These are phyloP conservation scores for Tolypocladium guangdongense DNA, from an alignment of 2,329 filamentous ascomycete species.

Conservation along the genomic window DNA sequence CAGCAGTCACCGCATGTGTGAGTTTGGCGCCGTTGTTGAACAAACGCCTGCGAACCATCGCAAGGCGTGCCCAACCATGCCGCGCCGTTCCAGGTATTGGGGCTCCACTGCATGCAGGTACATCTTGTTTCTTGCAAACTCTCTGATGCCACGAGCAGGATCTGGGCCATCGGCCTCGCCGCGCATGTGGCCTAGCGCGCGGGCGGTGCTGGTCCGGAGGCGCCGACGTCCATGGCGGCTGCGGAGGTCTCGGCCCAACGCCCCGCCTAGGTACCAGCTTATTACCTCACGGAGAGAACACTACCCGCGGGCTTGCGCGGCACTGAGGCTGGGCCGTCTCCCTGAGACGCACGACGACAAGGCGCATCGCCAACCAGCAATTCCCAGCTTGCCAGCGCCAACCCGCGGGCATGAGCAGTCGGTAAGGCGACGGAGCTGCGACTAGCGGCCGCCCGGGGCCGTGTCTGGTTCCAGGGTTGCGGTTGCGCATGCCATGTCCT, in stretches of 20 bases:
- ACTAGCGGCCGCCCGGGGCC: background rate
- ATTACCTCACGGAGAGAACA: background rate
- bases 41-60: background rate
- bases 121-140: too few relatives aligned
- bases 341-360: background rate
- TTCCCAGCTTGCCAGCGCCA: background rate
- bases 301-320: too few relatives aligned
- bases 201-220: background rate
- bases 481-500: background rate
- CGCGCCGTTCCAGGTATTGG: too few relatives aligned
- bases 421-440: too few relatives aligned
- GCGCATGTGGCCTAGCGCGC: background rate
- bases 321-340: background rate
- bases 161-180: background rate
- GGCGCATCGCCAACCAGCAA: background rate
- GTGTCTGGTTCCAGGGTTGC: background rate
- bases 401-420: background rate
- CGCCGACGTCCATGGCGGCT: background rate
- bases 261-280: background rate
- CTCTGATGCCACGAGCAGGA: background rate
- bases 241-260: background rate
- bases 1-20: background rate
- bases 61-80: background rate
- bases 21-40: background rate
- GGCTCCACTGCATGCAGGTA: background rate